Base-by-base conservation (phyloP, 192 early-diverging fungal species). In the Coemansia sp. region DNA sequence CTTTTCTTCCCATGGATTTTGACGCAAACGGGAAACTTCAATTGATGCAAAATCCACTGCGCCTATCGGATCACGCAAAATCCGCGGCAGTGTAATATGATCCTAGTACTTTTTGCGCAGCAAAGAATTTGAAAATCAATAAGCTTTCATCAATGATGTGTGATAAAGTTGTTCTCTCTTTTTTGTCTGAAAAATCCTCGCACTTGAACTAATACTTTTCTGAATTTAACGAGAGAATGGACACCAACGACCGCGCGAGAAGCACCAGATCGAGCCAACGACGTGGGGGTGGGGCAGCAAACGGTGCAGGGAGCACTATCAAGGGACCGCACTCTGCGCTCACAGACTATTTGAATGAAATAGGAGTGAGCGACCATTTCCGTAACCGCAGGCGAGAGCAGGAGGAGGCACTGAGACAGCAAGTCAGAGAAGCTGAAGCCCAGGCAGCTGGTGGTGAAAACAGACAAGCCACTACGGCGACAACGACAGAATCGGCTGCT, bases 321-420 rank as follows among this genome's bases (percentile, higher is more conserved):
- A 64, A 62, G 41, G 79, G 79, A 7, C 79, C 79, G 10, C 70
- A 67, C 37, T 76, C 74, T n/a, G 79, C 79, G 37, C 62, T 82
- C 27, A 82, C 79, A 0, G 74, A 75, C 48, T 82, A 76, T 52
- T 41, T 82, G 44, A 61, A 76, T 29, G 79, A 82, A 41, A 72
- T 76, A 29, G 79, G 79, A 6, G 70, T 76, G 6, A 70, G 67
- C 27, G 70, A 72, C 31, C 70, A 79, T 45, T 79, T 79, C 52
- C 76, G 76, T 14, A 67, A 79, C 33, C 33, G 76, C 14, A 70
- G 67, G 17, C 40, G 59, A 50, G 70, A 73, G 60, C 53, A 59
- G n/a, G 75, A 61, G 38, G 45, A 48, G 1, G 74, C 42, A 33
- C 71, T 22, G 17, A 41, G 45, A 27, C 47, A 19, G 57, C 62